These are phyloP conservation scores for Gracilaria vermiculophylla DNA, from an alignment of 23 red algal species.

Conservation along the genomic window DNA sequence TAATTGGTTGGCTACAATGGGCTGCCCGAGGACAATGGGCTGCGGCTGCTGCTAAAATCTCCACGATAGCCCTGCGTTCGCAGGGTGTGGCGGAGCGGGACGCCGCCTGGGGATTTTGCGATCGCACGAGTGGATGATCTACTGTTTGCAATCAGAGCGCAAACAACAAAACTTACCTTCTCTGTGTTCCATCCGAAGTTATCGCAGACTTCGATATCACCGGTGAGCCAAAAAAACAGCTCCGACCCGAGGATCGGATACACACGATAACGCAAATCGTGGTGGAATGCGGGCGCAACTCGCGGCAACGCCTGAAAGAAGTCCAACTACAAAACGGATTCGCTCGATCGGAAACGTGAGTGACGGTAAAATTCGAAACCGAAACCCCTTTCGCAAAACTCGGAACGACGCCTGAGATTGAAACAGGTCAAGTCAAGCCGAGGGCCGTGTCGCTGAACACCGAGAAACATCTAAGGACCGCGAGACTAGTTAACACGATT, in stretches of 20 bases:
- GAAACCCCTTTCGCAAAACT: not conserved
- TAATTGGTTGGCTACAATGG: no score
- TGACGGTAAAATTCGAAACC: not conserved
- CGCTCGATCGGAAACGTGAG: not conserved
- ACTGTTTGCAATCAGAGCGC: not conserved
- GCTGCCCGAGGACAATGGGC: not conserved
- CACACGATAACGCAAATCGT: not conserved
- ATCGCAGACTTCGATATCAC: conserved; percentile 4
- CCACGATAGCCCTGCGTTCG: no score
- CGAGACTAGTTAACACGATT: conserved; percentile 17
- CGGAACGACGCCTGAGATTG: not conserved
- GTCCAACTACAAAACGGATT: not conserved
- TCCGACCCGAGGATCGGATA: not conserved
- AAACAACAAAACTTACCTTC: not conserved
- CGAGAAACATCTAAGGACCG: conserved; percentile 6
- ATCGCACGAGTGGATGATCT: not conserved
- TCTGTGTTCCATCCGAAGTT: not conserved
- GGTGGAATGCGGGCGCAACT: not conserved
- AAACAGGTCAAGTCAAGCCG: not conserved
- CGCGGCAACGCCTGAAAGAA: not conserved
- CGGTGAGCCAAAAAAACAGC: not conserved
- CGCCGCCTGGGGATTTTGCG: not conserved
- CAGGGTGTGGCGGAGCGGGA: not conserved
- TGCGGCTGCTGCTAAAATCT: no score
- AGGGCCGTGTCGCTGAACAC: not conserved